Percentiles rank a stretch among this genome's conserved stretches.
phyloP scores from a whole-genome alignment of 805 yeast species.

The Starmerella bombicola region DNA sequence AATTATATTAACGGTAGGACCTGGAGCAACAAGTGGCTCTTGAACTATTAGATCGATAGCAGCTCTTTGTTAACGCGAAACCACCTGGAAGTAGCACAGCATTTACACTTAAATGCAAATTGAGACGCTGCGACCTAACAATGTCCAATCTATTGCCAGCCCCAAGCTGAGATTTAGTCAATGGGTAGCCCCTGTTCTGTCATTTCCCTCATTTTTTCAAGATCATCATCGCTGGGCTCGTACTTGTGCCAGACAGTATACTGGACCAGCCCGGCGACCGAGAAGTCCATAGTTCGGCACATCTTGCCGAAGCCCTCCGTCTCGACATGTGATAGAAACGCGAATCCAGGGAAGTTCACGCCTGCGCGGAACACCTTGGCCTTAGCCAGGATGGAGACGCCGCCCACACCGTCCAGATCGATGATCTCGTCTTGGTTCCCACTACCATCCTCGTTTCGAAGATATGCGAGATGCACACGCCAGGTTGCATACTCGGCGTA shows the following conservation, averaged over 20 bases:
- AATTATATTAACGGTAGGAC: too few relatives aligned
- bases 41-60: too few relatives aligned
- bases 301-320: conserved; percentile 93
- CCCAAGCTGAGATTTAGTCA: too few relatives aligned
- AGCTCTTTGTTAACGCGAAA: too few relatives aligned
- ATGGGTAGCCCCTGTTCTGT: conserved; percentile 25
- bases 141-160: too few relatives aligned
- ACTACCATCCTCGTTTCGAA: conserved; percentile 65
- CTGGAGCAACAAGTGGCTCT: too few relatives aligned
- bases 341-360: conserved; percentile 89
- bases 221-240: conserved; percentile 88
- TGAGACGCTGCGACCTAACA: too few relatives aligned
- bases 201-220: conserved; percentile 42
- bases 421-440: conserved; percentile 87
- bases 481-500: conserved; percentile 95
- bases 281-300: conserved; percentile 72
- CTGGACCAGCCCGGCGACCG: conserved; percentile 84
- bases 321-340: conserved; percentile 90
- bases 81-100: too few relatives aligned
- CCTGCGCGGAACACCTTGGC: conserved; percentile 78
- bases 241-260: conserved; percentile 94
- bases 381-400: conserved; percentile 79
- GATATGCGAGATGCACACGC: conserved; percentile 91
- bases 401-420: conserved; percentile 91
- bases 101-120: too few relatives aligned